Evolutionary conservation across 192 early-diverging fungal genomes (phyloP), one percentile per base, ranked within the genome.

Genomic region (Linnemannia hyalina): DNA sequence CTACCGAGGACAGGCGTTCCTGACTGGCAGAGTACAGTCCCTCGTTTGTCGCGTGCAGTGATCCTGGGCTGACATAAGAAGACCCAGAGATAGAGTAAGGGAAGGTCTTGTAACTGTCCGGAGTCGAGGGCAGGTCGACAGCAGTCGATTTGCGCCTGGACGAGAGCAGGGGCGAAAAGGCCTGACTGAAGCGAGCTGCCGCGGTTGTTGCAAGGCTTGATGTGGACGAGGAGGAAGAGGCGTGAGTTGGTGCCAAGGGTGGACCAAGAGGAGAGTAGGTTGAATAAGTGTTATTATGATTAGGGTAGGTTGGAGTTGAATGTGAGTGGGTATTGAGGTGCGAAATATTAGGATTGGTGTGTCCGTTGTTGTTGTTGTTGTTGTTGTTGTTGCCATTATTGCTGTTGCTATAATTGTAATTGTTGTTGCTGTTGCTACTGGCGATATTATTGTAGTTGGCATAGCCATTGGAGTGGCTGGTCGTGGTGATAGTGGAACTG

Each of bases 41-140:
- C 3, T 76, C 75, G 29, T 20, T 36, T 22, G 35, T 16, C 29
- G 22, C 47, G 26, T 86, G 71, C 11, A 78, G 38, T 11, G 84
- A 76, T 40, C 77, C 77, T 41, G 82, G 73, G 54, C 73, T 84
- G 40, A 77, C 72, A 57, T 78, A 77, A 36, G 55, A 72, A 22
- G 47, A 72, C 26, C 74, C 47, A 3, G 74, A 68, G 44, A 78
- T 68, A 13, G 40, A 46, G 38, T 65, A 86, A 0, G 75, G 65
- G n/a, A 86, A 81, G 38, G 46, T 55, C 18, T 81, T 86, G 54
- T 72, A 41, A 11, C 75, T 29, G n/a, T 86, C 84, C 20, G 84
- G 84, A 1, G 84, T 86, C 5, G 84, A 81, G 52, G 84, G 84
- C 38, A 75, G 77, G 20, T 86, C 84, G 57, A 86, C 70, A 18